Evolutionary conservation across 805 yeast genomes (phyloP).

Genomic region (Candida adriatica): DNA sequence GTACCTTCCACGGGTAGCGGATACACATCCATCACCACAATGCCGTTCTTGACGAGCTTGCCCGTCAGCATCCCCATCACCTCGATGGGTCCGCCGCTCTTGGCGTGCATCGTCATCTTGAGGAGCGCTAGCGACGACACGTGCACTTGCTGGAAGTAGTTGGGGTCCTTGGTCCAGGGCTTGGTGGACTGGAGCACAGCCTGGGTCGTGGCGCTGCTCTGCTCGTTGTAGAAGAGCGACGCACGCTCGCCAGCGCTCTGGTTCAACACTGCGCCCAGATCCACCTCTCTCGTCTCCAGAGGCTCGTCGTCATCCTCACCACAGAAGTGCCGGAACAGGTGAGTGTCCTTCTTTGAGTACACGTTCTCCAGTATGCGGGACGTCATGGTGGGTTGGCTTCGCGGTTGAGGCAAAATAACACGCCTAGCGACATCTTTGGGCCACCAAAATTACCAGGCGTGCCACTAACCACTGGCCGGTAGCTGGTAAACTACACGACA

Average conservation of each 20-base stretch:
- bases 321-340: slow-evolving; percentile 10
- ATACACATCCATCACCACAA: slow-evolving; percentile 75
- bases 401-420: too few species aligned
- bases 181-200: slow-evolving; percentile 22
- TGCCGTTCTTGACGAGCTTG: slow-evolving; percentile 43
- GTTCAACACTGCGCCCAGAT: slow-evolving; percentile 11
- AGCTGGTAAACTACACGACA: too few species aligned
- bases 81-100: slow-evolving; percentile 80
- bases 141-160: slow-evolving; percentile 53
- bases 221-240: slow-evolving; percentile 11
- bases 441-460: too few species aligned
- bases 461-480: too few species aligned
- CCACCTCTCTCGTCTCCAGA: slow-evolving; percentile 12
- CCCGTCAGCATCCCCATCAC: slow-evolving; percentile 96
- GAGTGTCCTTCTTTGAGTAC: slow-evolving; percentile 7
- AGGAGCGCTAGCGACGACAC: slow-evolving; percentile 65
- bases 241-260: slow-evolving; percentile 14
- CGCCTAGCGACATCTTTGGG: too few species aligned
- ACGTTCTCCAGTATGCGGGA: slow-evolving; percentile 5
- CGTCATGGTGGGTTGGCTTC: too few species aligned
- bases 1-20: slow-evolving; percentile 94
- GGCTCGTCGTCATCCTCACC: slow-evolving; percentile 2
- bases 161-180: slow-evolving; percentile 54
- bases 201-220: slow-evolving; percentile 5
- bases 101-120: slow-evolving; percentile 76